Evolutionary conservation across 2,329 filamentous ascomycete species (phyloP).

Genomic region (Clonostachys chloroleuca): DNA sequence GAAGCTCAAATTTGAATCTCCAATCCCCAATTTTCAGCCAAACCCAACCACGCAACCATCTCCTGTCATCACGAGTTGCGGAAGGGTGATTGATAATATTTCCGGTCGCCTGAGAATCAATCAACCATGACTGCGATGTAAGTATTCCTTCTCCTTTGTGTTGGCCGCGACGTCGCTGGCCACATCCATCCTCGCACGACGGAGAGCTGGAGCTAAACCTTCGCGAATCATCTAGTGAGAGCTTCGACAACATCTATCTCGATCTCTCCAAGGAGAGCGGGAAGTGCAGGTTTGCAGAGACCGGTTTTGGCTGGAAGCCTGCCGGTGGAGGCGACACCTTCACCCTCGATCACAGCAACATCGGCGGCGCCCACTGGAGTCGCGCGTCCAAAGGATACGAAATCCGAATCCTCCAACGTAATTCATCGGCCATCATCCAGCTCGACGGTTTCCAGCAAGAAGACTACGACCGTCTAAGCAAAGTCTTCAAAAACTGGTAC

Average conservation of each 20-base stretch:
- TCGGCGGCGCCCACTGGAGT: conserved; percentile 89
- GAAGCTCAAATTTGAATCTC: conserved; percentile 2
- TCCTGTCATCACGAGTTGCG: conserved; percentile 82
- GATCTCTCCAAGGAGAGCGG: conserved; percentile 90
- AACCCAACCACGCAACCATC: conserved; percentile 83
- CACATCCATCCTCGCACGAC: not conserved
- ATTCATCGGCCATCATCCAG: conserved; percentile 81
- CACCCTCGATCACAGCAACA: conserved; percentile 83
- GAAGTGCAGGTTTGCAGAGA: conserved; percentile 92
- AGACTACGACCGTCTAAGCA: conserved; percentile 86
- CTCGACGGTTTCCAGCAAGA: conserved; percentile 94
- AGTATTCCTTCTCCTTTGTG: conserved; percentile 7
- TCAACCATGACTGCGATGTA: conserved; percentile 27
- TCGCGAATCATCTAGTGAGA: conserved; percentile 57
- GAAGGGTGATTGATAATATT: conserved; percentile 33
- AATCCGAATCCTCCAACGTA: conserved; percentile 83
- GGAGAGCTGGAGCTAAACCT: not conserved
- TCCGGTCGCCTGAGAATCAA: too few species aligned
- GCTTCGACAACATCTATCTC: conserved; percentile 95
- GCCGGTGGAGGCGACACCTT: conserved; percentile 84
- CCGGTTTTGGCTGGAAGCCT: conserved; percentile 93
- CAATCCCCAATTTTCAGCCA: conserved; percentile 32
- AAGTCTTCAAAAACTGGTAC: conserved; percentile 98
- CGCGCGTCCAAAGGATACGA: conserved; percentile 89
- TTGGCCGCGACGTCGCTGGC: not conserved